Conservation (phyloP, 768 basidiomycete species). For the Agrocybe chaxingu region DNA sequence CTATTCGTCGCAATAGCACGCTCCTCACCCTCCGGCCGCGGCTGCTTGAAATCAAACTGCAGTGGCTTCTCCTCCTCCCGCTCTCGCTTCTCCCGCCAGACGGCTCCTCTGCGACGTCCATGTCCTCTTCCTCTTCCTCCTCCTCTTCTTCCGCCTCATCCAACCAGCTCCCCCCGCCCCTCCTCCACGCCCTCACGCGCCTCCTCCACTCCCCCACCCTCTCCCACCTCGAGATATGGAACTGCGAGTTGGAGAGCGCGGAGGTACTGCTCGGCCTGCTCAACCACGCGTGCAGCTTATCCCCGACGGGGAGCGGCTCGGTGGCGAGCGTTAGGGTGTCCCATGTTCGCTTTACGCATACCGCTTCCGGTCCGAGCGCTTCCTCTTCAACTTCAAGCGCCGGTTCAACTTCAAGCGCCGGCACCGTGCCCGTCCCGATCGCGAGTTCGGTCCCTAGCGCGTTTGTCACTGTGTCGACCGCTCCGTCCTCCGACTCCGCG, state of each 20-base stretch:
- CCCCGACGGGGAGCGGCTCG: background rate
- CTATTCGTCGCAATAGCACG: constrained; percentile 56
- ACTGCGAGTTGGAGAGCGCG: background rate
- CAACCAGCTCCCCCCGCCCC: too few relatives aligned
- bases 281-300: background rate
- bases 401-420: too few relatives aligned
- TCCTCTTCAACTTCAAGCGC: too few relatives aligned
- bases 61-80: constrained; percentile 51
- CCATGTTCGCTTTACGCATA: too few relatives aligned
- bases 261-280: background rate
- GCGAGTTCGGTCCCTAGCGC: too few relatives aligned
- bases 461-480: too few relatives aligned
- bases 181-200: background rate
- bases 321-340: too few relatives aligned
- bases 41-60: constrained; percentile 67
- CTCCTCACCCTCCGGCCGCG: constrained; percentile 62
- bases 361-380: too few relatives aligned
- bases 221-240: background rate
- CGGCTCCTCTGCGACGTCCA: constrained; percentile 36
- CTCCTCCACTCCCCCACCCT: constrained; percentile 5
- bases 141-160: too few relatives aligned
- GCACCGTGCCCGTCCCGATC: too few relatives aligned
- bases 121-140: constrained; percentile 19
- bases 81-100: constrained; percentile 40
- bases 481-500: too few relatives aligned